Base-by-base conservation (phyloP, 176 grass and related monocot genomes). In the Carex myosuroides region DNA sequence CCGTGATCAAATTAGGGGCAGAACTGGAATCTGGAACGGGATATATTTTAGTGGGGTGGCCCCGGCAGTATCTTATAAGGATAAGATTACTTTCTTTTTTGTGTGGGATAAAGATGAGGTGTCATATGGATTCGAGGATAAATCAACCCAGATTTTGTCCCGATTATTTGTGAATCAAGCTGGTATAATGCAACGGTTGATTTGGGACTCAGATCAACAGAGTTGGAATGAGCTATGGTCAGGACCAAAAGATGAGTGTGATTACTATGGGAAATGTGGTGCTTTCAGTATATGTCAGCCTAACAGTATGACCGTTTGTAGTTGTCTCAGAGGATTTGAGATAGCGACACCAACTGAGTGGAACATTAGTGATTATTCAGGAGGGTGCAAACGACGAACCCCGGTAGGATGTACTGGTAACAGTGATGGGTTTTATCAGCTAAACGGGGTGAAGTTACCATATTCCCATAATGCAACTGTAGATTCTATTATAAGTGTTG, bases 1-100 rank as follows among this genome's bases (percentile, higher is more conserved):
- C 4, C 37, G 9, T 2, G 14, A 50, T 1, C 66, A 6, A 0
- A 79, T 17, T 3, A 52, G 65, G 42, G 81, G 66, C 75, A 74
- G 50, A 1, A 59, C 0, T 21, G 88, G 92, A 4, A 81, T 85
- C 0, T 88, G 88, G 30, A 60, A 89, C 54, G 93, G 93, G 9
- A 13, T 72, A 2, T 81, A 78, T 77, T 92, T 92, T 84, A 92
- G 88, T 13, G 82, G 52, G 10, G 13, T 52, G n/a, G 82, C 90
- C 10, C 84, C 85, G 60, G 90, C 80, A 81, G 4, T 39, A 24
- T 84, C 85, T 29, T 94, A 89, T 78, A 6, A 13, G 0, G 13
- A 84, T n/a, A 80, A 64, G 1, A 85, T 90, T 74, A 30, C 13
- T 37, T 78, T 65, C 62, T 12, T 64, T 1, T 70, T 96, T 10